Base-by-base conservation (phyloP, 2,329 filamentous ascomycete species). In the Trichoderma afroharzianum region DNA sequence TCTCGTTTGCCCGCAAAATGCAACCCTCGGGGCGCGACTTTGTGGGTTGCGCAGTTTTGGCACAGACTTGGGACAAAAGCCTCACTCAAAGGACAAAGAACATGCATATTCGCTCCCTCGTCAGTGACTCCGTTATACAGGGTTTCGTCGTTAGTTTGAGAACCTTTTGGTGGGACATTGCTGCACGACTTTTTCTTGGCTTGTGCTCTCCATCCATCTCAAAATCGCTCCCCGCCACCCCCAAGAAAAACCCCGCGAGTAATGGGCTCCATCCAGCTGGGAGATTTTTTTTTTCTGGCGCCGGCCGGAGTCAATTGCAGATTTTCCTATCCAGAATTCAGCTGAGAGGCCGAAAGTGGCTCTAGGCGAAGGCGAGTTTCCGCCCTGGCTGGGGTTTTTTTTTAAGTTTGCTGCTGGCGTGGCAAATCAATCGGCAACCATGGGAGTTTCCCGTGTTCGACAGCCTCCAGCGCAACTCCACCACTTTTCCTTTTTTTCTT, bases 211-310 rank as follows among this genome's bases (percentile, higher is more conserved):
- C 32, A 36, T 50, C n/a, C 32, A 36, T 36, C 33, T 26, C 24
- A 30, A 50, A 50, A 50, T 33, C 53, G 28, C 47, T 57, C 64
- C 64, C 64, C 64, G 64, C 64, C 36, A 36, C 24, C 28, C 36
- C 39, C 43, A 30, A 68, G 30, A 68, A 68, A 59, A 67, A 58
- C 57, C 71, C 66, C 71, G 66, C 71, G 71, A 59, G 66, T 63
- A 33, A 28, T 28, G 64, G 64, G 14, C 33, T 36, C 33, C 33
- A 36, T 36, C 33, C 14, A 36, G 33, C 24, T 36, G 64, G 64
- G 55, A 7, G 47, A 15, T 8, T 28, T 24, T n/a, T 67, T 32
- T 71, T 26, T 66, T 43, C 28, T 33, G 28, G 28, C 14, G 43
- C 43, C 50, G 63, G 63, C 63, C 28, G 28, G 50, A 67, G 47